Percentiles rank a stretch among this genome's conserved stretches.
Conservation (phyloP, 139 green algal genomes). For the Chlamydomonas urium region DNA sequence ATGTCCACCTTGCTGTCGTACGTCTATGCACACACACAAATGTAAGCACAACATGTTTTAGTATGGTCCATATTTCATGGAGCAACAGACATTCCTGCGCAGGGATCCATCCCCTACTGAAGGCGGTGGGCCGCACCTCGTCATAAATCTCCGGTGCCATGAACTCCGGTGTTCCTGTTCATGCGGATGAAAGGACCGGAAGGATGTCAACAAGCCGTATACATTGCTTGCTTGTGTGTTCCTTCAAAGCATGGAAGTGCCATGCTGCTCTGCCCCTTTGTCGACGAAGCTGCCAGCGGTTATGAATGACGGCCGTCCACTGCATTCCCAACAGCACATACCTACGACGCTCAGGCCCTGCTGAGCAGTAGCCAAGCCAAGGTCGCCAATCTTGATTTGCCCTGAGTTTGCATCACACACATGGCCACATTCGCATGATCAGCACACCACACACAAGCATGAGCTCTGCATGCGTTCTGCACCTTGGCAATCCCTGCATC, state of each 20-base stretch:
- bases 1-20: constrained; percentile 9
- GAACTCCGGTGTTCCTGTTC: constrained; percentile 12
- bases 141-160: constrained; percentile 17
- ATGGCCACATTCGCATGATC: too few species aligned
- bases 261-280: too few species aligned
- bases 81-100: too few species aligned
- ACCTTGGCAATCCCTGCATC: too few species aligned
- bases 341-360: constrained; percentile 27
- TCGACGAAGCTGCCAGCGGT: too few species aligned
- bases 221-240: too few species aligned
- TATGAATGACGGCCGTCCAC: background rate
- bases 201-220: background rate
- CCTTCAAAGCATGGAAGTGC: too few species aligned
- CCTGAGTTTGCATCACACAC: too few species aligned
- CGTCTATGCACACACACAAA: background rate
- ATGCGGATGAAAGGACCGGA: background rate
- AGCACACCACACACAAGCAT: too few species aligned
- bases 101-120: too few species aligned
- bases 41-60: background rate
- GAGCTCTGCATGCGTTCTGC: too few species aligned
- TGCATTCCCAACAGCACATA: background rate
- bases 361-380: constrained; percentile 82
- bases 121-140: too few species aligned
- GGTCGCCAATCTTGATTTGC: constrained; percentile 98
- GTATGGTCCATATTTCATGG: constrained; percentile 3